Conservation (phyloP, 129 eudicot genomes). For the Flaveria linearis region DNA sequence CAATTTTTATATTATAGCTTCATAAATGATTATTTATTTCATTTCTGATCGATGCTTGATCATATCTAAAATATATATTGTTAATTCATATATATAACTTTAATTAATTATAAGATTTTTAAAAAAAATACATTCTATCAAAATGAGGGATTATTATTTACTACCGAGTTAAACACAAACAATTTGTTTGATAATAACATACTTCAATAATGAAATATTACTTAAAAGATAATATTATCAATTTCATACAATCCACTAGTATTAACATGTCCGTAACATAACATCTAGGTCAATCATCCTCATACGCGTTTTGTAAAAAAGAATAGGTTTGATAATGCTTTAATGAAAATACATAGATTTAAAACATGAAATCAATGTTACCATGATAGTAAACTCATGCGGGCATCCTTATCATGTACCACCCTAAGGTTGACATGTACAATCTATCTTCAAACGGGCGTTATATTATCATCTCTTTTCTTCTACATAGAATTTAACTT, state of each 20-base stretch:
- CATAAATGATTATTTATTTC: background rate
- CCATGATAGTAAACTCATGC: background rate
- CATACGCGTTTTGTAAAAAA: background rate
- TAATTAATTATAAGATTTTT: background rate
- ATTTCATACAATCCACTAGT: background rate
- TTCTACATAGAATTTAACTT: too few species aligned
- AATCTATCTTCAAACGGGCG: background rate
- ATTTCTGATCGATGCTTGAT: background rate
- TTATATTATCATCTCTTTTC: too few species aligned
- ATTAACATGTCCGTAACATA: background rate
- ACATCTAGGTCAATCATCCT: background rate
- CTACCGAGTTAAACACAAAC: background rate
- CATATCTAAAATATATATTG: background rate
- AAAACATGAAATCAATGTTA: background rate
- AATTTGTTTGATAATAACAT: too few species aligned
- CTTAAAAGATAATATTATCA: background rate
- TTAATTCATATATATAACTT: background rate
- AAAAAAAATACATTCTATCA: background rate
- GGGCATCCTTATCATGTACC: background rate
- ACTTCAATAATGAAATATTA: too few species aligned
- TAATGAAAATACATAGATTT: too few species aligned
- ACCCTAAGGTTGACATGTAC: background rate
- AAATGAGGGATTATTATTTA: too few species aligned
- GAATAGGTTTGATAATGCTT: background rate
- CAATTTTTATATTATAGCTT: conserved; percentile 8